Evolutionary conservation across 106 monocot species (phyloP).

Genomic region (Xerophyta viscosa): DNA sequence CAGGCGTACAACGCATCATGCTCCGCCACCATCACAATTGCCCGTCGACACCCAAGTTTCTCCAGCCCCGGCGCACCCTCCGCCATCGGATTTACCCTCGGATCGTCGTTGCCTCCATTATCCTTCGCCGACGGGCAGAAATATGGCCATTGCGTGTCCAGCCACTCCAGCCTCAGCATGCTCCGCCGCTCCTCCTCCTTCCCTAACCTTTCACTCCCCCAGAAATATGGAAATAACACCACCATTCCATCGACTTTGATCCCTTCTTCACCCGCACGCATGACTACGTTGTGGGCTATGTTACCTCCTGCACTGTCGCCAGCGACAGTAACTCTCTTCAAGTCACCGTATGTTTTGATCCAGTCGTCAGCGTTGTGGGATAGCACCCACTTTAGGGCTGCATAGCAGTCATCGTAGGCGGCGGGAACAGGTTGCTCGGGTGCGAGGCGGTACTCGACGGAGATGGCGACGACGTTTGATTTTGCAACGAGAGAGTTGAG

Average conservation of each 20-base stretch:
- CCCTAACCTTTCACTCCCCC: conserved; percentile 9
- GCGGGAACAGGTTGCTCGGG: conserved; percentile 26
- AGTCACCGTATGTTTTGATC: not conserved
- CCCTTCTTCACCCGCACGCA: conserved; percentile 1
- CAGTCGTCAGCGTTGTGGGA: not conserved
- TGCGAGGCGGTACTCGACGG: conserved; percentile 26
- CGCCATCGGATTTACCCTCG: no score
- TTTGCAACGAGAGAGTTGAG: not conserved
- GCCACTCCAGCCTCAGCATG: no score
- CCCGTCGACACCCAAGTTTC: no score
- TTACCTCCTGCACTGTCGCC: conserved; percentile 19
- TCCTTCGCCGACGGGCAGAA: no score
- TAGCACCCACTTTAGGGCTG: not conserved
- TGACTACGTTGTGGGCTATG: conserved; percentile 5
- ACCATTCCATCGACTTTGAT: conserved; percentile 12
- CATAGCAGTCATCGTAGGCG: conserved; percentile 14
- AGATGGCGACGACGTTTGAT: not conserved
- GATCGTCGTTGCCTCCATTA: no score
- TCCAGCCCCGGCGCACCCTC: no score
- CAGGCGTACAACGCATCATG: no score
- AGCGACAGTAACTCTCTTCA: conserved; percentile 1
- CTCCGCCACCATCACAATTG: no score
- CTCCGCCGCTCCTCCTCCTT: not conserved
- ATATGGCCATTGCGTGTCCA: no score
- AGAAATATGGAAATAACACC: conserved; percentile 14